These are phyloP conservation scores for Leccinum aurantiacum DNA, from an alignment of 768 basidiomycete species.

Conservation along the genomic window DNA sequence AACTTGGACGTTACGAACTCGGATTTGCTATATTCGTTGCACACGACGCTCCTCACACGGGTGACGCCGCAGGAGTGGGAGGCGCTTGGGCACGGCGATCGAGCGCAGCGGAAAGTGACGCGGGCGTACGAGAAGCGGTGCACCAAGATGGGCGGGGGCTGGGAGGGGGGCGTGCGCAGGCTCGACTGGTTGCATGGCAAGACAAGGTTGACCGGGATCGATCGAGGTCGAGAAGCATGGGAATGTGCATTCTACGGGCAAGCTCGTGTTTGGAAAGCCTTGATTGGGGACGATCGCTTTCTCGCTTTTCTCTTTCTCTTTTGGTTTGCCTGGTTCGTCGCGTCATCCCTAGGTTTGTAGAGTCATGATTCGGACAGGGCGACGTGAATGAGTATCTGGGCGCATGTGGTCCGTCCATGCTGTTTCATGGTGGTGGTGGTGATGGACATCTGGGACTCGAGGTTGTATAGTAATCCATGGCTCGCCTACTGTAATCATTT, in stretches of 20 bases:
- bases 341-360: neutral
- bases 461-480: neutral
- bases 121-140: constrained; percentile 65
- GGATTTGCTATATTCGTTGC: constrained; percentile 61
- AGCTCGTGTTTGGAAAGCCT: constrained; percentile 45
- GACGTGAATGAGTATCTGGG: neutral
- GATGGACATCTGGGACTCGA: neutral
- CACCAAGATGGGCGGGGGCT: constrained; percentile 59
- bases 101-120: constrained; percentile 57
- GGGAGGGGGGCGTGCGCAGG: constrained; percentile 64
- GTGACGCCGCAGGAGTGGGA: constrained; percentile 69
- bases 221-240: constrained; percentile 55
- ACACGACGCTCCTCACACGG: constrained; percentile 53
- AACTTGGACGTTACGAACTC: constrained; percentile 51
- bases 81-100: constrained; percentile 52
- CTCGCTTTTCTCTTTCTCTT: neutral
- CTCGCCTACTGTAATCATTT: neutral
- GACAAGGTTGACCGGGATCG: constrained; percentile 51
- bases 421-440: neutral
- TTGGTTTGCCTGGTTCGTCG: neutral
- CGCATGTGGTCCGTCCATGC: neutral
- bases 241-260: constrained; percentile 41
- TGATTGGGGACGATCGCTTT: constrained; percentile 22
- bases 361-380: neutral
- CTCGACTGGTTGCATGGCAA: constrained; percentile 67